phyloP scores from a whole-genome alignment of 2,329 filamentous ascomycete genomes.

The Stromatinia cepivora region DNA sequence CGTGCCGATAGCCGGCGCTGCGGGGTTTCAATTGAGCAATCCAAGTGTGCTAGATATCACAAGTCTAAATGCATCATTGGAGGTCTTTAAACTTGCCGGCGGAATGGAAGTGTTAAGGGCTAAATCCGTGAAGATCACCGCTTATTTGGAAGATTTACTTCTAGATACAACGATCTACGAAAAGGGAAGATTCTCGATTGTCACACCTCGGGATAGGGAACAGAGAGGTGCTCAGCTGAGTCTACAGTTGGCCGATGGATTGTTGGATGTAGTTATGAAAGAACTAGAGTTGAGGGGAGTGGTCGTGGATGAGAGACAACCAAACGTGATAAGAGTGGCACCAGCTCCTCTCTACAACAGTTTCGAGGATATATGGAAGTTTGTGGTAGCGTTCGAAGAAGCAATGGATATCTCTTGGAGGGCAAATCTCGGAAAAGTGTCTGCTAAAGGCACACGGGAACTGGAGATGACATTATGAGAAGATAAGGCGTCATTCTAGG shows the following conservation, averaged over 20 bases:
- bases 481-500: neutral
- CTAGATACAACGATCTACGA: conserved; percentile 42
- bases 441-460: conserved; percentile 20
- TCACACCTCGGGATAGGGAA: conserved; percentile 64
- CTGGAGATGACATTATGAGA: conserved; percentile 17
- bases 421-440: conserved; percentile 10
- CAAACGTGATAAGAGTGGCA: conserved; percentile 73
- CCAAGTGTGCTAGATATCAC: conserved; percentile 74
- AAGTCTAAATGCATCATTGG: conserved; percentile 65
- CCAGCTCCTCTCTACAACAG: conserved; percentile 75
- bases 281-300: conserved; percentile 61
- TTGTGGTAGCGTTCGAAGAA: conserved; percentile 49
- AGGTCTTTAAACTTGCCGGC: conserved; percentile 67
- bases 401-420: conserved; percentile 39
- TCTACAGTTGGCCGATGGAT: conserved; percentile 57
- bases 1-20: conserved; percentile 68
- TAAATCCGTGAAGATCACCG: conserved; percentile 66
- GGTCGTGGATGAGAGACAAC: conserved; percentile 72
- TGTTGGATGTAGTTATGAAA: conserved; percentile 63
- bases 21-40: conserved; percentile 76
- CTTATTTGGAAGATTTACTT: conserved; percentile 65
- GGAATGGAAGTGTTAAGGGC: conserved; percentile 61
- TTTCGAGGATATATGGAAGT: conserved; percentile 64
- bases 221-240: conserved; percentile 74
- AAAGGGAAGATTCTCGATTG: conserved; percentile 50